Percentiles rank a stretch among this genome's conserved stretches.
These are phyloP conservation scores for Podaxis mareebaensis DNA, from an alignment of 768 basidiomycete species.

Conservation along the genomic window DNA sequence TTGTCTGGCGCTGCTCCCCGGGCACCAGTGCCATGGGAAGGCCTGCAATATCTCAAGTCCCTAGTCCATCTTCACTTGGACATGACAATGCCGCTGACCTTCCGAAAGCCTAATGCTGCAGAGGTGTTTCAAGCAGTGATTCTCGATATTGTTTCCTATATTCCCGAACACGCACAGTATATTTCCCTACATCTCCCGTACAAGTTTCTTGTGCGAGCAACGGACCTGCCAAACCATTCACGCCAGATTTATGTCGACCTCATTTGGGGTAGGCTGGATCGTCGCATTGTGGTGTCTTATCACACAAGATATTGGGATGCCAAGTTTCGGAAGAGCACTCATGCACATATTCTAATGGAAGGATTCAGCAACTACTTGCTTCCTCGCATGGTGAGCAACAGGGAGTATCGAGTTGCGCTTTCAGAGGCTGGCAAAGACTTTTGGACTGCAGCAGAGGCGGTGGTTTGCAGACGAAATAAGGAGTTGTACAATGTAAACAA, in stretches of 20 bases:
- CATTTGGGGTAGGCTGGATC: conserved; percentile 1
- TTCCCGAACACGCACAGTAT: not conserved
- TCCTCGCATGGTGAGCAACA: not conserved
- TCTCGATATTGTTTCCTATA: not conserved
- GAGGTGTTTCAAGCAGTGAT: not conserved
- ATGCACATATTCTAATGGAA: not conserved
- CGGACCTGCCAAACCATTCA: not conserved
- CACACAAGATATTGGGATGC: not conserved
- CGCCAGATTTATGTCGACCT: conserved; percentile 4
- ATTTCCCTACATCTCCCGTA: not conserved
- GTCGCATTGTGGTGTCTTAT: conserved; percentile 1
- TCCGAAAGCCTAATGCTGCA: not conserved
- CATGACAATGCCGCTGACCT: not conserved
- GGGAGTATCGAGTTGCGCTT: not conserved
- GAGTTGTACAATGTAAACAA: not conserved
- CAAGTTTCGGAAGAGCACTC: not conserved
- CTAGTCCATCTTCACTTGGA: conserved; percentile 7
- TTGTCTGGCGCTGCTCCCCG: not conserved
- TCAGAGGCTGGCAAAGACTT: not conserved
- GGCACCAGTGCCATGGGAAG: not conserved
- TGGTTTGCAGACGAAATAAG: not conserved
- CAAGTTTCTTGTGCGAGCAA: not conserved
- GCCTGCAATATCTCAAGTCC: not conserved
- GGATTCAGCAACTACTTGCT: conserved; percentile 1
- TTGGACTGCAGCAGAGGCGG: not conserved